phyloP scores from a whole-genome alignment of 768 basidiomycete genomes.

The Mycena crocata region DNA sequence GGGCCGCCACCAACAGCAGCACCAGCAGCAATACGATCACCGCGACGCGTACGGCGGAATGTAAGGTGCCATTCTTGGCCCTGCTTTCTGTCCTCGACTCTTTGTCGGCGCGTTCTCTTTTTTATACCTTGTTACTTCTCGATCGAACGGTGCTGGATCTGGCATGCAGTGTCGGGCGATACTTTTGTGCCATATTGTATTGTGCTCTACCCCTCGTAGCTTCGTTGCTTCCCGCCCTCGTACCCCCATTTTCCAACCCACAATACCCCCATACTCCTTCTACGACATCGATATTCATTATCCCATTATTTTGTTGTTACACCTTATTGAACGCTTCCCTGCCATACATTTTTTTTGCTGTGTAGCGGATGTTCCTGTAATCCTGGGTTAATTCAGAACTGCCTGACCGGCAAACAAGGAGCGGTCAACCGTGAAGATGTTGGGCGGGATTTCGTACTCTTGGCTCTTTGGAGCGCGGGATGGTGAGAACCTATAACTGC shows the following conservation, averaged over 20 bases:
- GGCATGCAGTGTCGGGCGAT: constrained; percentile 20
- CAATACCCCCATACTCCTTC: constrained; percentile 4
- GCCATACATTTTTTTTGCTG: constrained; percentile 4
- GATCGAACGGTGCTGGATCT: constrained; percentile 31
- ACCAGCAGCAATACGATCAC: constrained; percentile 38
- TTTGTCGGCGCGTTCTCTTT: constrained; percentile 30
- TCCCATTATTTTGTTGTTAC: not conserved
- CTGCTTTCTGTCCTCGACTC: constrained; percentile 4
- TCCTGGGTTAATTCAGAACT: not conserved
- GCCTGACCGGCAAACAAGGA: not conserved
- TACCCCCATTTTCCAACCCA: not conserved
- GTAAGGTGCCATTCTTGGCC: constrained; percentile 27
- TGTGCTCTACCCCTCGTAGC: too few relatives aligned
- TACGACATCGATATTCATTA: not conserved
- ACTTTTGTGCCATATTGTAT: too few relatives aligned
- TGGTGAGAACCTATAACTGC: too few relatives aligned
- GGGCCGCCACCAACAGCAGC: constrained; percentile 39
- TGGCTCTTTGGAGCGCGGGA: too few relatives aligned
- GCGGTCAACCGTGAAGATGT: too few relatives aligned
- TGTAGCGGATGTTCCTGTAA: not conserved
- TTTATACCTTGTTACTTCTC: constrained; percentile 27
- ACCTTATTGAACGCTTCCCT: constrained; percentile 7
- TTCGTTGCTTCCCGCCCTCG: not conserved
- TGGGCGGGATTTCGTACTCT: not conserved
- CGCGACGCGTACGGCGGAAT: constrained; percentile 54